Evolutionary conservation across 805 yeast species (phyloP), one percentile per base, ranked within the genome.

Genomic region (Kazachstania africana): DNA sequence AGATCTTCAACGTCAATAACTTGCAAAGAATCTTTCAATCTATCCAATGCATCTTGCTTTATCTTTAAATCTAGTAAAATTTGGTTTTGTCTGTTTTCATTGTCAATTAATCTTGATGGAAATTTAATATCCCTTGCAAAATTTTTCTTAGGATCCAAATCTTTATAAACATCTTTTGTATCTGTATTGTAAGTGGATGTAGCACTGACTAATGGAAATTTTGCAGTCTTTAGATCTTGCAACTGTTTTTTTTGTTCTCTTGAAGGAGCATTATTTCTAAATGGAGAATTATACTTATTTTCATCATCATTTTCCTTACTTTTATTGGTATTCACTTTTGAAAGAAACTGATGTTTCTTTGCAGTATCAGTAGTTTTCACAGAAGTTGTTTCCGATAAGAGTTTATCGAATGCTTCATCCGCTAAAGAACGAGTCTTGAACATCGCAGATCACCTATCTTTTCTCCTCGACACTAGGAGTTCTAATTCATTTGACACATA

Each of bases 61-160:
- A 29, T 28, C 27, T 43, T 42, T 35, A 54, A 30, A 27, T 49
- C 48, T 13, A 29, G 33, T 26, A 54, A 32, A 12, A 36, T 19
- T 21, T 29, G 31, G 8, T 36, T 33, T 33, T 54, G 59, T 31
- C 48, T 47, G 20, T 26, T 34, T 39, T 53, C 57, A 32, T 43
- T 51, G 12, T 47, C 41, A 15, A 39, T 36, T 27, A 54, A 30
- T 29, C 45, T 44, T 9, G 37, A 18, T 3, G 59, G 59, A 31
- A 54, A 50, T 10, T 39, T 38, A 14, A 54, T 51, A 34, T 54
- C 59, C 35, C 46, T 53, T 4, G 55, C 53, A 13, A 50, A 35
- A 21, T 39, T 43, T 12, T 35, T 43, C 10, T 42, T 45, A 32
- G 44, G 52, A 16, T 57, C 58, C 26, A 47, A 20, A 25, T 51